A percentile compares a stretch with the other conserved stretches of the same genome.
These are phyloP conservation scores for Curvularia eragrostidis DNA, from an alignment of 2,329 filamentous ascomycete genomes.

Conservation along the genomic window DNA sequence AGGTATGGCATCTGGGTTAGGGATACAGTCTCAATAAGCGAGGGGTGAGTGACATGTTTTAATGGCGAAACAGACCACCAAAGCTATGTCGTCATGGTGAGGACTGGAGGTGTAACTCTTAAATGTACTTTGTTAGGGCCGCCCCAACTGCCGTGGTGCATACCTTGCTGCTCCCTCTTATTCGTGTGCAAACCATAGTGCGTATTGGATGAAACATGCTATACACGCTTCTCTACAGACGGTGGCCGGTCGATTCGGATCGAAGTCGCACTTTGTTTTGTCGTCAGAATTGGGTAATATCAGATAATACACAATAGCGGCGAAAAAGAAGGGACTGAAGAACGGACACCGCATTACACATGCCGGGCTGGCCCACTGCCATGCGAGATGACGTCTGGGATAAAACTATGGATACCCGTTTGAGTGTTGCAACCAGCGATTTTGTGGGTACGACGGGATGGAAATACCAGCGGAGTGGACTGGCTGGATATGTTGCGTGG, in stretches of 20 bases:
- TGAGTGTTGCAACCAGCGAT: slow-evolving; percentile 34
- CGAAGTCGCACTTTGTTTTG: slow-evolving; percentile 19
- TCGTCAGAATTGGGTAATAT: slow-evolving; percentile 13
- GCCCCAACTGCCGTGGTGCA: slow-evolving; percentile 68
- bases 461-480: slow-evolving; percentile 16
- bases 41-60: slow-evolving; percentile 56
- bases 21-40: slow-evolving; percentile 59
- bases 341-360: slow-evolving; percentile 32
- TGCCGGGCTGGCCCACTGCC: slow-evolving; percentile 32
- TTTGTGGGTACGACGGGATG: slow-evolving; percentile 29
- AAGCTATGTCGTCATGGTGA: slow-evolving; percentile 71
- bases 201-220: slow-evolving; percentile 37
- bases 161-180: slow-evolving; percentile 72
- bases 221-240: slow-evolving; percentile 31
- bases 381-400: slow-evolving; percentile 29
- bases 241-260: slow-evolving; percentile 25
- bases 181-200: slow-evolving; percentile 34
- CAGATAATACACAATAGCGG: slow-evolving; percentile 13
- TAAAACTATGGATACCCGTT: slow-evolving; percentile 20
- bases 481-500: slow-evolving; percentile 16
- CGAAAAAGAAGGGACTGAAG: slow-evolving; percentile 25
- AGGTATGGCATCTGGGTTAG: not conserved
- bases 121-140: slow-evolving; percentile 61
- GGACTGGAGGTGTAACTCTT: slow-evolving; percentile 57
- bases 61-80: slow-evolving; percentile 58